Evolutionary conservation across 257 asterid genomes (phyloP), one percentile per base, ranked within the genome.

Genomic region (Sherardia arvensis): DNA sequence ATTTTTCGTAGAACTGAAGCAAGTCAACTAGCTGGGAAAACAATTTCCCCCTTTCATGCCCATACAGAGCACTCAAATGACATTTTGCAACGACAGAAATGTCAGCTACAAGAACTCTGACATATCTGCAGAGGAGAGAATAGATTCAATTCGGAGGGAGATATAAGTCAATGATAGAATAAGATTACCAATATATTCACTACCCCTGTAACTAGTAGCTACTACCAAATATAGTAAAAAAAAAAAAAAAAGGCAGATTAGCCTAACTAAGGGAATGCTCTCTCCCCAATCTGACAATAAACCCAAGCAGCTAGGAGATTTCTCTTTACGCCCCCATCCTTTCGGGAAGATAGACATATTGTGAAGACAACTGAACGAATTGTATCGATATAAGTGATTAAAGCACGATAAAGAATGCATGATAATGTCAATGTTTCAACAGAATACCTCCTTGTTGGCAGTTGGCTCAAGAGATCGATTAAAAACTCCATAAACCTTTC

Each of bases 401-500:
- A 57, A 71, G 43, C 51, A 21, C 48, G 7, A 17, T 65, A 34
- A 1, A 22, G 8, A 30, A 28, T 30, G 9, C 29, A 10, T 18
- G 21, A 17, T 22, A 40, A 43, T 65, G 53, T 32, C 23, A 38
- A 4, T 4, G 45, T 45, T 48, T 29, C 12, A 56, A 71, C 32
- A 45, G 45, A 27, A 27, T 23, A 92, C 99, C 99, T 93, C 76
- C 99, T 82, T 25, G 99, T 93, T 33, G 99, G 97, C 66, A 93
- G 84, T 78, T 93, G 99, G 85, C 99, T 93, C 86, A 93, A 80
- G 76, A 93, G 96, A 84, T 93, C 99, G 78, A 93, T 93, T 65
- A 93, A 95, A 74, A 93, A 84, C 74, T 93, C 99, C 95, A 93
- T 85, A 79, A 93, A 93, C 71, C 99, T 82, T 80, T 90, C 99